Base-by-base conservation (phyloP, 2,329 filamentous ascomycete species). In the Calonectria naviculata region DNA sequence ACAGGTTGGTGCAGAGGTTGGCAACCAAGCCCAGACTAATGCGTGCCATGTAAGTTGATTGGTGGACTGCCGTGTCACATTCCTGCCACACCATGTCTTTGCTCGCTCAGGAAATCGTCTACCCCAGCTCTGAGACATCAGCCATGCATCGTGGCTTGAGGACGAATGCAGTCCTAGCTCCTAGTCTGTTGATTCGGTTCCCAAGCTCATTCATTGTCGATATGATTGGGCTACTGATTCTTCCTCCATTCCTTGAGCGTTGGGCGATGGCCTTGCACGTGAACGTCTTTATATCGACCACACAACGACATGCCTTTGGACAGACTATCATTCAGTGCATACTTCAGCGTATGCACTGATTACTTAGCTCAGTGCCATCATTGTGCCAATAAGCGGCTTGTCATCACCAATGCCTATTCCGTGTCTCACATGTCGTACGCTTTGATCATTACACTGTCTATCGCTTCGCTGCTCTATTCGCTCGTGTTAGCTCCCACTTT, bases 21-120 rank as follows among this genome's bases (percentile, higher is more conserved):
- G 26, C 38, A 61, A n/a, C 17, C 36, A 61, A 41, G 38, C 36
- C 56, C 36, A 42, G 38, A 10, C 54, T 70, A 41, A 31, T 69
- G 56, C 64, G 36, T 49, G 70, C 71, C 75, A 70, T 78, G 77
- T 78, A 78, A 78, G 77, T 78, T 78, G 77, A 78, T 78, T 78
- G 76, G 76, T 72, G 75, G 73, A 67, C 15, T 47, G 42, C 56
- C 26, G 28, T 24, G 56, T 36, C 49, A 15, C 65, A 63, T 71
- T 70, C 63, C 71, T 62, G 21, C 29, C 65, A 26, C 60, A 66
- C 72, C 73, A 46, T 56, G 29, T 29, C 34, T 46, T 52, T 56
- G 65, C 58, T 68, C 47, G 54, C 47, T 41, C 42, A 24, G 56
- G 44, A 42, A 52, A 67, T 67, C 54, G n/a, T 44, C 52, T 54